A percentile compares a stretch with the other conserved stretches of the same genome.
Evolutionary conservation across 179 eudicot genomes (phyloP).

Genomic region (Spinacia oleracea): DNA sequence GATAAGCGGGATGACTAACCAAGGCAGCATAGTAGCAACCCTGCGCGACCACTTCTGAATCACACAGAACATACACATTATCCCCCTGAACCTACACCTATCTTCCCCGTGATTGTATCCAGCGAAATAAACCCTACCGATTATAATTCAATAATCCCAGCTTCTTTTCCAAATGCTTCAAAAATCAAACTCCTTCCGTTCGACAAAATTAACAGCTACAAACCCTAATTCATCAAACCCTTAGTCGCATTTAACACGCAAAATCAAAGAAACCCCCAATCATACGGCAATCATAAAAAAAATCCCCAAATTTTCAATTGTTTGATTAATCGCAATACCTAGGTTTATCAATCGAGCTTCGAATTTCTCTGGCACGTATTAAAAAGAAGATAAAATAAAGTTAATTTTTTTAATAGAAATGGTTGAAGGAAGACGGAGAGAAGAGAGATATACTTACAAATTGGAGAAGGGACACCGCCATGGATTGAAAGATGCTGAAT

Average conservation of each 20-base stretch:
- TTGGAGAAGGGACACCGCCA: conserved; percentile 1
- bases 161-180: conserved; percentile 21
- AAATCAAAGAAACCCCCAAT: conserved; percentile 7
- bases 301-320: neutral
- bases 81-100: conserved; percentile 50
- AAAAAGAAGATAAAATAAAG: neutral
- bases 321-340: neutral
- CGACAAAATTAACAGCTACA: conserved; percentile 3
- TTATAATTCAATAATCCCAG: conserved; percentile 23
- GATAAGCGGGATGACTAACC: conserved; percentile 95
- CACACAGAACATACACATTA: conserved; percentile 99
- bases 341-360: conserved; percentile 32
- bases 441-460: conserved; percentile 22
- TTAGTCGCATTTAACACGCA: conserved; percentile 15
- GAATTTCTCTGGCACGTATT: neutral
- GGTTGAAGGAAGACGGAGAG: neutral
- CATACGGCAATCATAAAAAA: conserved; percentile 2
- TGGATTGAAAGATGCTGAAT: conserved; percentile 4
- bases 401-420: neutral
- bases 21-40: conserved; percentile 98
- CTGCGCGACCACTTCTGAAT: conserved; percentile 99
- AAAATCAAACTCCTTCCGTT: conserved; percentile 5
- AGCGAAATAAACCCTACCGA: conserved; percentile 30
- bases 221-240: conserved; percentile 28
- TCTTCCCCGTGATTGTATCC: conserved; percentile 32